These are phyloP conservation scores for Enterocytospora artemiae DNA, from an alignment of 371 early-diverging fungal species.

Conservation along the genomic window DNA sequence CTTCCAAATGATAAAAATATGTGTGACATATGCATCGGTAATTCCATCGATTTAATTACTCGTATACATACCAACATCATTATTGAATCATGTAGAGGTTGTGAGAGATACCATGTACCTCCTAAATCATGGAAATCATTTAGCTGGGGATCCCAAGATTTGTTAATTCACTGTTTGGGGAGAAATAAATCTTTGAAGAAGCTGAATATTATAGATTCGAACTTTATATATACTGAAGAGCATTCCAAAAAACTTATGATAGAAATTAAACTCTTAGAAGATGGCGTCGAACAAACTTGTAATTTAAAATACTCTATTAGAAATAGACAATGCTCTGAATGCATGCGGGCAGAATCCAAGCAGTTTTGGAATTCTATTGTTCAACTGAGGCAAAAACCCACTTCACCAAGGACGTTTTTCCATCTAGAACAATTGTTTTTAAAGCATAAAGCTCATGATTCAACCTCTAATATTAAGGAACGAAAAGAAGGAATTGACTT, in stretches of 20 bases:
- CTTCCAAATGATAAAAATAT: conserved; percentile 88
- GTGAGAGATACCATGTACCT: conserved; percentile 88
- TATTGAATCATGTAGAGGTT: conserved; percentile 81
- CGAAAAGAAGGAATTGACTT: conserved; percentile 93
- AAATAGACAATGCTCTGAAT: conserved; percentile 87
- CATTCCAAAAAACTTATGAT: conserved; percentile 83
- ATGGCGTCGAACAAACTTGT: conserved; percentile 64
- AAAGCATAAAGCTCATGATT: conserved; percentile 83
- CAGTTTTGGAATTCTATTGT: conserved; percentile 95
- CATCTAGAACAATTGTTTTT: conserved; percentile 92
- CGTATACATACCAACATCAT: conserved; percentile 71
- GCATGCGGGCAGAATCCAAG: conserved; percentile 87
- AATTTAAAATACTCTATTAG: conserved; percentile 83
- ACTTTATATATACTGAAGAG: conserved; percentile 95
- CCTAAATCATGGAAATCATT: conserved; percentile 78
- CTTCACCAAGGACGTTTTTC: conserved; percentile 87
- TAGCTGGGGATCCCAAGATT: conserved; percentile 77
- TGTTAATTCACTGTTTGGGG: conserved; percentile 80
- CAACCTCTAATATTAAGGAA: conserved; percentile 87
- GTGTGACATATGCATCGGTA: conserved; percentile 90
- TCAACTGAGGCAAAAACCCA: conserved; percentile 85
- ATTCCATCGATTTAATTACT: conserved; percentile 67
- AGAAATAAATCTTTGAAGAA: conserved; percentile 62
- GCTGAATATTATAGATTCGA: conserved; percentile 84
- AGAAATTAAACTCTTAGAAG: conserved; percentile 61